Evolutionary conservation across 2,329 filamentous ascomycete genomes (phyloP).

Genomic region (Calonectria honghensis): DNA sequence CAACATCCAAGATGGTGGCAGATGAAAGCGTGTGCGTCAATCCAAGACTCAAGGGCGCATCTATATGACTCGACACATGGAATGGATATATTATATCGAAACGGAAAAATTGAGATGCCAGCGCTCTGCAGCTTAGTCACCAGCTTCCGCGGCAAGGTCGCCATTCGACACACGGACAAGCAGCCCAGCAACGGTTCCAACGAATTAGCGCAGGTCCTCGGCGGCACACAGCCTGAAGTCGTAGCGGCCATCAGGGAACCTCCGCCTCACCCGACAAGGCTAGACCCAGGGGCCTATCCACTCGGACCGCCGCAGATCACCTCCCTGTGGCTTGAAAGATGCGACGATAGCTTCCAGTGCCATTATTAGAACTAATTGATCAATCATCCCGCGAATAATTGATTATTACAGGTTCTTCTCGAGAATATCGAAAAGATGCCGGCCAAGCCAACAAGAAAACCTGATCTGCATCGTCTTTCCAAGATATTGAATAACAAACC

Average conservation of each 20-base stretch:
- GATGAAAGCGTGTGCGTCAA: neutral
- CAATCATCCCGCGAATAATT: too few relatives aligned
- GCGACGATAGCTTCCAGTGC: neutral
- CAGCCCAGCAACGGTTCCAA: neutral
- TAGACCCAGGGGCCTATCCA: constrained; percentile 15
- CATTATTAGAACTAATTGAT: neutral
- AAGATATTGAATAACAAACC: too few relatives aligned
- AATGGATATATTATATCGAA: neutral
- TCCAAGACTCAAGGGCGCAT: neutral
- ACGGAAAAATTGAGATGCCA: neutral
- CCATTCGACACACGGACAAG: neutral
- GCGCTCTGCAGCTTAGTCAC: neutral
- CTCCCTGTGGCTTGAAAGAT: constrained; percentile 1
- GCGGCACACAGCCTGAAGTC: constrained; percentile 1
- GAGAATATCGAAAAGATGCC: neutral
- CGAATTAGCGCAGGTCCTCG: neutral
- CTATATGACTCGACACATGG: neutral
- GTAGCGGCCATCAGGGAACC: constrained; percentile 7
- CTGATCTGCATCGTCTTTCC: neutral
- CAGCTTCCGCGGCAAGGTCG: neutral
- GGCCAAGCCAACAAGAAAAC: neutral
- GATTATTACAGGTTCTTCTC: neutral
- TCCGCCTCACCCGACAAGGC: neutral
- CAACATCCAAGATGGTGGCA: neutral
- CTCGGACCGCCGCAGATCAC: constrained; percentile 17